These are phyloP conservation scores for Fusarium sp. DNA, from an alignment of 2,329 filamentous ascomycete genomes.

Conservation along the genomic window DNA sequence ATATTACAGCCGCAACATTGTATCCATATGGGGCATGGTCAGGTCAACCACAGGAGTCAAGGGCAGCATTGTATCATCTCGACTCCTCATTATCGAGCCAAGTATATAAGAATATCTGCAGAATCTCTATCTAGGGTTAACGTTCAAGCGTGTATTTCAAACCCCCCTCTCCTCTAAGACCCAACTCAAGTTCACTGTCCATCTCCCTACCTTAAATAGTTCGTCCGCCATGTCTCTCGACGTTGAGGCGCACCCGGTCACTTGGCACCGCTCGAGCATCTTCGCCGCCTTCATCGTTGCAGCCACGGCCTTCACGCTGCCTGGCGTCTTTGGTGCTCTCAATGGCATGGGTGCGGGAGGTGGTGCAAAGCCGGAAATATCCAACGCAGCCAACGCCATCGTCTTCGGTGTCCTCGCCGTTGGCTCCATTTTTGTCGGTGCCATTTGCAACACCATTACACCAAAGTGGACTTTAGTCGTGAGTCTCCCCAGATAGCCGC, in stretches of 20 bases:
- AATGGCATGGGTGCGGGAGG: slow-evolving; percentile 4
- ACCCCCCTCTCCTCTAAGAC: too few species aligned
- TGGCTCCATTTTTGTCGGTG: slow-evolving; percentile 24
- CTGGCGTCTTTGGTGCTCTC: slow-evolving; percentile 5
- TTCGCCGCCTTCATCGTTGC: not conserved
- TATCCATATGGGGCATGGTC: too few species aligned
- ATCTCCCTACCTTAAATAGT: not conserved
- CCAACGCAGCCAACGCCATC: slow-evolving; percentile 59
- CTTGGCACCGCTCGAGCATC: not conserved
- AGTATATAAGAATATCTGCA: too few species aligned
- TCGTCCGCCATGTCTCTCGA: not conserved
- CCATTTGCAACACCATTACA: not conserved
- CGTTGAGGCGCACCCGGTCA: not conserved
- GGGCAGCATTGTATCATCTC: too few species aligned
- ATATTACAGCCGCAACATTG: too few species aligned
- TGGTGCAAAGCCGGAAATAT: not conserved
- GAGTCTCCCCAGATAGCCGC: not conserved
- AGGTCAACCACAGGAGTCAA: too few species aligned
- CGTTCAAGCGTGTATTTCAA: too few species aligned
- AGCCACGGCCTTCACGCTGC: not conserved
- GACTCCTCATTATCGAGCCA: too few species aligned
- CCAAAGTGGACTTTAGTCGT: not conserved
- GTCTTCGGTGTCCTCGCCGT: slow-evolving; percentile 59
- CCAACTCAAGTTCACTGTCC: not conserved
- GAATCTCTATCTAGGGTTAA: too few species aligned